A percentile compares a stretch with the other conserved stretches of the same genome.
phyloP scores from a whole-genome alignment of 2,329 filamentous ascomycete species.

The Sporothrix mexicana region DNA sequence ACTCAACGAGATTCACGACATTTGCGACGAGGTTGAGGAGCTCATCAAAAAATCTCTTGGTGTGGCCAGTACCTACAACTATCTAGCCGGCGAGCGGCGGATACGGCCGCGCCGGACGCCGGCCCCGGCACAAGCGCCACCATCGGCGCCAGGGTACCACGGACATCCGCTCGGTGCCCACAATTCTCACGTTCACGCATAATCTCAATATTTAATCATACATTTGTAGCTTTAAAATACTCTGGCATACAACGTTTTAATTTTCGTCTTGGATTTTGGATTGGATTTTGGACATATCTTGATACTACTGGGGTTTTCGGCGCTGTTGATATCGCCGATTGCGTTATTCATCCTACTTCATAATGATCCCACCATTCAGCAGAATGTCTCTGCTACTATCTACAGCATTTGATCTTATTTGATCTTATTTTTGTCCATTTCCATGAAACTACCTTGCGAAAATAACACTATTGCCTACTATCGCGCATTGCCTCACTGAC shows the following conservation, averaged over 20 bases:
- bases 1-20: conserved; percentile 28
- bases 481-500: not conserved
- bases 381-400: not conserved
- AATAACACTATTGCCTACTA: not conserved
- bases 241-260: not conserved
- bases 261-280: not conserved
- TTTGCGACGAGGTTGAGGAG: conserved; percentile 34
- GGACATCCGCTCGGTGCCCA: not conserved
- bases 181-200: not conserved
- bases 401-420: not conserved
- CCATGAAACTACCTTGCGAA: not conserved
- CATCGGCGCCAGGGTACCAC: not conserved
- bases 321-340: not conserved
- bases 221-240: too few species aligned
- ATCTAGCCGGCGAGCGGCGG: conserved; percentile 32
- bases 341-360: not conserved
- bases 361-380: not conserved
- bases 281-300: not conserved
- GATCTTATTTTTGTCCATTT: not conserved
- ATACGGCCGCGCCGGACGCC: conserved; percentile 11
- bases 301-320: not conserved
- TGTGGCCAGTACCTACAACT: conserved; percentile 32
- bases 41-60: conserved; percentile 30
- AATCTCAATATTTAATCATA: not conserved
- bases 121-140: not conserved